Evolutionary conservation across 371 early-diverging fungal genomes (phyloP), one percentile per base, ranked within the genome.

Genomic region (Capillidium rhysosporum): DNA sequence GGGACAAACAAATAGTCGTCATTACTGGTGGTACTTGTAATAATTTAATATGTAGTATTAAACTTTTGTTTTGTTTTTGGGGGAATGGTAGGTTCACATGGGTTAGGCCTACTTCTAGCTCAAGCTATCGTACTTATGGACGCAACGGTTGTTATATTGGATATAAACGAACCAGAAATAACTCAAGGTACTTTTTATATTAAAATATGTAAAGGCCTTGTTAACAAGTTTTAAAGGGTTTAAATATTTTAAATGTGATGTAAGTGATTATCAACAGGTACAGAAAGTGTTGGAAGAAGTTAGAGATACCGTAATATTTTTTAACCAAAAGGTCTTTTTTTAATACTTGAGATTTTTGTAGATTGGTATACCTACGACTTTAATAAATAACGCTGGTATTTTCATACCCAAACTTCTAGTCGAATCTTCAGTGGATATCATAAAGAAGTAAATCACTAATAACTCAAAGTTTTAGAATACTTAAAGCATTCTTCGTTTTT

Each of bases 331-430:
- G 8, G 10, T 39, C 23, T 51, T 24, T 16, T 47, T 9, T 1
- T 2, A 8, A 21, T 24, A 4, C 20, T 16, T 51, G 39, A 51
- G 1, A 8, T 30, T 2, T 3, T 16, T 7, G 2, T 34, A 53
- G 54, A 2, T 53, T 14, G 54, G 54, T n/a, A 26, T 25, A 30
- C 54, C 54, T 16, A 53, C 54, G 18, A 40, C 40, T 3, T 44
- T 53, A n/a, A 44, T 53, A 1, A 53, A 53, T 21, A 53, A 53
- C 30, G 54, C 54, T 2, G 54, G 54, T 7, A 40, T 53, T 16
- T 21, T 43, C 16, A 10, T 24, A 30, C 40, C 54, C 2, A 53
- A 44, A 20, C 14, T 40, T 20, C 10, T 53, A 1, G 44, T 20
- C 7, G 30, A 53, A 9, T 21, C 40, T 26, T 7, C 4, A 16